These are phyloP conservation scores for Metschnikowia gelsemii DNA, from an alignment of 805 yeast genomes.

Conservation along the genomic window DNA sequence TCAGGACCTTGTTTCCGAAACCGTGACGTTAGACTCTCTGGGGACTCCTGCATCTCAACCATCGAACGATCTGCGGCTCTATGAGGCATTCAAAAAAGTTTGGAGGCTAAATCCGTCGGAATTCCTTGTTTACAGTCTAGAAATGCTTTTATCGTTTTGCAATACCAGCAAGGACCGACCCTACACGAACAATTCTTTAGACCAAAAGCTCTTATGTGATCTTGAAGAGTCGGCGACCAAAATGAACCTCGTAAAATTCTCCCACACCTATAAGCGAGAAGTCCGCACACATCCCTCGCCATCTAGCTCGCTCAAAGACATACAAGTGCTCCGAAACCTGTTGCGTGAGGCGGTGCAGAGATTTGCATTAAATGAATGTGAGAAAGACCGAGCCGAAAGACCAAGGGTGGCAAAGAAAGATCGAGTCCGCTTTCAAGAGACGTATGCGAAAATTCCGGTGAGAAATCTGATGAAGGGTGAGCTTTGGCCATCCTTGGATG, in stretches of 20 bases:
- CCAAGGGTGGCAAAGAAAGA: no score
- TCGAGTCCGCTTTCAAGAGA: no score
- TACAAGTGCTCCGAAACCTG: not conserved
- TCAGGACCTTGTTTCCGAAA: slow-evolving; percentile 18
- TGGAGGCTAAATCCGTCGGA: slow-evolving; percentile 15
- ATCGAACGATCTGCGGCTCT: slow-evolving; percentile 11
- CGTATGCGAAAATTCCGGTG: no score
- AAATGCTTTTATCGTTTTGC: slow-evolving; percentile 10
- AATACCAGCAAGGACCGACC: slow-evolving; percentile 8
- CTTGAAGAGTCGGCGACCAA: slow-evolving; percentile 15
- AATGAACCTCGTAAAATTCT: slow-evolving; percentile 16
- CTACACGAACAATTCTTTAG: slow-evolving; percentile 6
- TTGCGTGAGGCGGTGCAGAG: slow-evolving; percentile 1
- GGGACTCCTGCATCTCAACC: not conserved
- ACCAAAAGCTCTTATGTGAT: slow-evolving; percentile 5
- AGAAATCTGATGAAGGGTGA: no score
- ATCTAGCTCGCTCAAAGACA: not conserved
- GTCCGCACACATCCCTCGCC: no score
- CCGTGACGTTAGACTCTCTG: slow-evolving; percentile 2
- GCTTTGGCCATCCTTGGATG: no score
- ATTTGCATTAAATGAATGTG: not conserved
- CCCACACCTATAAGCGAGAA: slow-evolving; percentile 11
- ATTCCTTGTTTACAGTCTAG: slow-evolving; percentile 11
- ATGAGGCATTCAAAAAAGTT: slow-evolving; percentile 8
- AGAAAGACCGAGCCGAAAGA: not conserved